Evolutionary conservation across 129 eudicot genomes (phyloP), one percentile per base, ranked within the genome.

Genomic region (Silybum marianum): DNA sequence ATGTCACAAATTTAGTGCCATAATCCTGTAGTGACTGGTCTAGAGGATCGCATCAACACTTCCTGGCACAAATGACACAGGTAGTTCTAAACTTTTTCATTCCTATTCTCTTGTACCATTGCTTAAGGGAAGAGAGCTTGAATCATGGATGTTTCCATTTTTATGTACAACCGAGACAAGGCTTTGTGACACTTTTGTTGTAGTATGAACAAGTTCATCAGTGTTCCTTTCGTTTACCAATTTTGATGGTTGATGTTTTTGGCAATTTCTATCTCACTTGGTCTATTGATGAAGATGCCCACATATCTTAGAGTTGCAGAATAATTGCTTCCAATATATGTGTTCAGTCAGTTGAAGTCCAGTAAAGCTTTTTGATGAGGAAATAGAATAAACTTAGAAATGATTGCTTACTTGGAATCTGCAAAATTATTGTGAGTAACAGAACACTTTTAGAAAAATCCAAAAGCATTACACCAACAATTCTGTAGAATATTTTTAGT

Each of bases 301-400:
- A 85, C 89, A 32, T 90, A 86, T 87, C 85, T 84, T 38, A 84
- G 77, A 69, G 93, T 81, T 72, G 77, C 97, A 69, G 87, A 81
- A 73, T 87, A 54, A 21, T 19, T 62, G 21, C 69, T 62, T 62
- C 69, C 8, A 7, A 21, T 7, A 62, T 26, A 62, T 21, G 12
- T 13, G 26, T 62, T 24, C 69, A 62, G 21, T 62, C 69, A 7
- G 13, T 62, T n/a, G 69, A 12, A n/a, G 19, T 62, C 69, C 8
- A 62, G 26, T 62, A 62, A 62, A 22, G 12, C 19, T 19, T 62
- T 62, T 7, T 25, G 13, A 62, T 22, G 67, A 51, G 21, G 8
- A 62, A 62, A 62, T 25, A 62, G 12, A 62, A 62, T 32, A 32
- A 32, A 32, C 12, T 62, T 62, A 21, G 16, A 62, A 54, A 21